These are phyloP conservation scores for Leccinum subgranulosum DNA, from an alignment of 768 basidiomycete species.

Conservation along the genomic window DNA sequence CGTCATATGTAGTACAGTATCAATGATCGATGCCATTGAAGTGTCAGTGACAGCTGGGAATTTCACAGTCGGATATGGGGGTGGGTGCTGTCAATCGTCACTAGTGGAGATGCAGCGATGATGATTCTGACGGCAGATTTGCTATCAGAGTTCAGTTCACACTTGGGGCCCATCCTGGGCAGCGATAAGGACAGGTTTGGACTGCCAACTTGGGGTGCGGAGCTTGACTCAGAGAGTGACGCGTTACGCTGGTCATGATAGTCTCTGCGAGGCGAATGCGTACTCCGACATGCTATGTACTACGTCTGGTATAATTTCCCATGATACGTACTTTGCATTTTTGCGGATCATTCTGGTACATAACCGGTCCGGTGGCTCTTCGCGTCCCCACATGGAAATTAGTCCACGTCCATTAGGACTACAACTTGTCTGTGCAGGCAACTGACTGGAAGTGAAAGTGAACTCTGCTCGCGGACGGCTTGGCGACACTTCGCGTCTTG, in stretches of 20 bases:
- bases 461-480: not conserved
- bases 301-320: not conserved
- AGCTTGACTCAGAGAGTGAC: not conserved
- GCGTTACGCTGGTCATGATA: not conserved
- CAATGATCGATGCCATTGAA: not conserved
- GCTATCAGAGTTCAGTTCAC: not conserved
- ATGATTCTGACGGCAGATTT: not conserved
- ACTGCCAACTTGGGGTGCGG: not conserved
- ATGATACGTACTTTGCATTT: not conserved
- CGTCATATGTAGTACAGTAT: not conserved
- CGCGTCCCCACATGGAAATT: not conserved
- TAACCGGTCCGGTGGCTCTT: not conserved
- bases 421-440: not conserved
- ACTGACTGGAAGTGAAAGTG: slow-evolving; percentile 1
- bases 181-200: not conserved
- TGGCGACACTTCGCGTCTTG: slow-evolving; percentile 3
- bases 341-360: not conserved
- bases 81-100: not conserved
- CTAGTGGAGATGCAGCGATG: not conserved
- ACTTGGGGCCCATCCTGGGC: not conserved
- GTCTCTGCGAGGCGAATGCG: not conserved
- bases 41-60: slow-evolving; percentile 6
- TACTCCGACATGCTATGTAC: not conserved
- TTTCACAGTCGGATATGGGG: slow-evolving; percentile 1
- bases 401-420: not conserved